Base-by-base conservation (phyloP, 2,329 filamentous ascomycete species). In the Byssothecium circinans region DNA sequence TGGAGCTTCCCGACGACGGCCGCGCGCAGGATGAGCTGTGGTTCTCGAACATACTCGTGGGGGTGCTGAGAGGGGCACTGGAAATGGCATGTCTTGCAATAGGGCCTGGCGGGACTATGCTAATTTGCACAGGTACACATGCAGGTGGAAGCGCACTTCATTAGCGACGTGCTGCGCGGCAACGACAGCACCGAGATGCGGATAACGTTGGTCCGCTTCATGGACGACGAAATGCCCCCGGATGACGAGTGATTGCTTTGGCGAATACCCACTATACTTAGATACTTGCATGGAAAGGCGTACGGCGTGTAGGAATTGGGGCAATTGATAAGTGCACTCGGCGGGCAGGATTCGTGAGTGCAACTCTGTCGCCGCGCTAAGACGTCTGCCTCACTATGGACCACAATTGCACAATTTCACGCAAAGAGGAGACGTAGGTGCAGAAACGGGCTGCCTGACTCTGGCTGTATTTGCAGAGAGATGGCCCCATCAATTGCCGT, bases 131-230 rank as follows among this genome's bases (percentile, higher is more conserved):
- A 85, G 84, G 83, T 87, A 18, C 92, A 97, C 81, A 96, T 97
- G 90, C 94, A 97, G 73, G 91, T 97, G 3, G 92, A 99, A 69
- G 90, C 90, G 38, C 91, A 95, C 68, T 99, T 97, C 69, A 88
- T 95, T 64, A 96, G 89, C 70, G 94, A 99, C 70, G 82, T 96
- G 25, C 78, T 99, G 50, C 84, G 91, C 47, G 94, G 94, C 2
- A 92, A 96, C 65, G 94, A 99, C 69, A 92, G 89, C 15, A 99
- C 94, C 1, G 94, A 99, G 78, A 96, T 99, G 89, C 82, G 92
- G 64, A 87, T 99, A 65, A 89, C 89, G 22, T 75, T 99, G 62
- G 83, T 97, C 62, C 83, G 92, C 61, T 96, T 95, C 69, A 95
- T 99, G 60, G 94, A 99, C 67, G 94, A 99, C 68, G 94, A 99